Conservation (phyloP, 345 rosid species). For the Citrus glauca region DNA sequence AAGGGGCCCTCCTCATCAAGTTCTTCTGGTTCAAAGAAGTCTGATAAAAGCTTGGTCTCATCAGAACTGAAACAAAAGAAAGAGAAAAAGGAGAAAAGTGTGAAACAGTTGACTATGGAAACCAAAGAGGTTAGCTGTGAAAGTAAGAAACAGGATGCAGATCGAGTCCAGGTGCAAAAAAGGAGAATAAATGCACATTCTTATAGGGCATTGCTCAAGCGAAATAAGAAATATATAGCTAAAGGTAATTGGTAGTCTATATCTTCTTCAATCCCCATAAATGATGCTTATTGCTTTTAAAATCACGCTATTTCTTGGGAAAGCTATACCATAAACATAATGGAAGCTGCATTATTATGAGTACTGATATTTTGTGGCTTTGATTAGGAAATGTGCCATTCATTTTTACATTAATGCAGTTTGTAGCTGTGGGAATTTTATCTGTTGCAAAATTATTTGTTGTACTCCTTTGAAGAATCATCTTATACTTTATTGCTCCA, state of each 20-base stretch:
- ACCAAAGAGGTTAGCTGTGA: conserved; percentile 25
- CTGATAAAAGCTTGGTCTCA: conserved; percentile 25
- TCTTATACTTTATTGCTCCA: background rate
- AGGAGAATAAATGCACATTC: conserved; percentile 35
- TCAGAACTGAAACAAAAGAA: conserved; percentile 26
- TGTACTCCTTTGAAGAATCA: background rate
- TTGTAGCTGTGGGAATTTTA: background rate
- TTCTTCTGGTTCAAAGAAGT: conserved; percentile 39
- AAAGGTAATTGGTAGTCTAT: conserved; percentile 21
- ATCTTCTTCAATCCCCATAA: background rate
- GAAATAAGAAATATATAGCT: conserved; percentile 24
- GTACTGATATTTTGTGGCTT: background rate
- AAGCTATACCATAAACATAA: background rate
- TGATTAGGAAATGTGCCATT: background rate
- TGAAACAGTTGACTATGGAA: conserved; percentile 31
- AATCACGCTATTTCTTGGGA: background rate
- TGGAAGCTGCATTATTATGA: conserved; percentile 9
- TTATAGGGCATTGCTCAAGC: conserved; percentile 39
- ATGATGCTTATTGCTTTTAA: background rate
- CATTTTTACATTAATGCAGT: background rate
- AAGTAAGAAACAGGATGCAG: conserved; percentile 7
- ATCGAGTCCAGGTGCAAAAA: conserved; percentile 8
- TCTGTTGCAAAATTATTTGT: background rate
- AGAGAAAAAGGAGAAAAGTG: conserved; percentile 28
- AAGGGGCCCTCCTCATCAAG: conserved; percentile 34